phyloP scores from a whole-genome alignment of 129 eudicot genomes.

The Helianthus annuus region HanXRQr2.0-SUNRISE NC_035434.2:8103129-8103628 shows the following conservation, averaged over 20 bases:
- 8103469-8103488: too few relatives aligned
- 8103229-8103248: neutral
- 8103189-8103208: neutral
- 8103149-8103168: constrained; percentile 9
- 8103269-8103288: neutral
- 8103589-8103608: too few relatives aligned
- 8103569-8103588: too few relatives aligned
- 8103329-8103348: neutral
- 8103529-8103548: too few relatives aligned
- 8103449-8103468: neutral
- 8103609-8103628: too few relatives aligned
- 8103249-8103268: neutral
- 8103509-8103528: too few relatives aligned
- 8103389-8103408: neutral
- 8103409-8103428: neutral
- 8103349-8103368: neutral
- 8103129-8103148: neutral
- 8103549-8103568: too few relatives aligned
- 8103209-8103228: neutral
- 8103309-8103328: neutral
- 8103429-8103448: neutral
- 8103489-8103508: too few relatives aligned
- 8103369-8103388: neutral
- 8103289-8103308: neutral
- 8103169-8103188: neutral